Evolutionary conservation across 305 asterid genomes (phyloP).

Genomic region (Solanum chacoense): DNA sequence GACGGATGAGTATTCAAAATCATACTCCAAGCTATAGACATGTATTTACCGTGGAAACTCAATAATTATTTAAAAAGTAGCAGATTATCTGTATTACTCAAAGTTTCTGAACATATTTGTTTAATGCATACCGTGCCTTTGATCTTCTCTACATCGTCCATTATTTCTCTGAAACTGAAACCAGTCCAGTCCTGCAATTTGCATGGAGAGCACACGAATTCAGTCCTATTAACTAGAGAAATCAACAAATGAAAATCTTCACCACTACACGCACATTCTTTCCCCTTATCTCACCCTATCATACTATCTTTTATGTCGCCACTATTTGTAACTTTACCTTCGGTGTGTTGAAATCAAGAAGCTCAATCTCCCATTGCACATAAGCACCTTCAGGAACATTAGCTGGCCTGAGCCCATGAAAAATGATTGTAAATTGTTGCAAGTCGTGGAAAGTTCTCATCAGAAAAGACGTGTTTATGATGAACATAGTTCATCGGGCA

Average conservation of each 20-base stretch:
- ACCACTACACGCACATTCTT: not conserved
- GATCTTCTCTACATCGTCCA: conserved; percentile 96
- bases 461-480: not conserved
- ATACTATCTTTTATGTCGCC: not conserved
- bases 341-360: conserved; percentile 81
- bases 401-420: conserved; percentile 47
- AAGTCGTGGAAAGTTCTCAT: not conserved
- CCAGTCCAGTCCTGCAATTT: conserved; percentile 97
- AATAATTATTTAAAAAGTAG: not conserved
- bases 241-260: not conserved
- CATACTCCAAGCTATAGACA: not conserved
- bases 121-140: conserved; percentile 83
- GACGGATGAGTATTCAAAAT: not conserved
- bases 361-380: conserved; percentile 94
- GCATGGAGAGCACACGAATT: conserved; percentile 3
- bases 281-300: not conserved
- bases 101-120: conserved; percentile 7
- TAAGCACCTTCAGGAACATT: conserved; percentile 76
- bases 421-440: not conserved
- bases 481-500: not conserved
- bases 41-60: not conserved
- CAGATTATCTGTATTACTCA: not conserved
- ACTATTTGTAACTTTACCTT: conserved; percentile 38
- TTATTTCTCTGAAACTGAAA: conserved; percentile 77
- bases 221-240: not conserved